Base-by-base conservation (phyloP, 805 yeast species). In the Candida insectalens region DNA sequence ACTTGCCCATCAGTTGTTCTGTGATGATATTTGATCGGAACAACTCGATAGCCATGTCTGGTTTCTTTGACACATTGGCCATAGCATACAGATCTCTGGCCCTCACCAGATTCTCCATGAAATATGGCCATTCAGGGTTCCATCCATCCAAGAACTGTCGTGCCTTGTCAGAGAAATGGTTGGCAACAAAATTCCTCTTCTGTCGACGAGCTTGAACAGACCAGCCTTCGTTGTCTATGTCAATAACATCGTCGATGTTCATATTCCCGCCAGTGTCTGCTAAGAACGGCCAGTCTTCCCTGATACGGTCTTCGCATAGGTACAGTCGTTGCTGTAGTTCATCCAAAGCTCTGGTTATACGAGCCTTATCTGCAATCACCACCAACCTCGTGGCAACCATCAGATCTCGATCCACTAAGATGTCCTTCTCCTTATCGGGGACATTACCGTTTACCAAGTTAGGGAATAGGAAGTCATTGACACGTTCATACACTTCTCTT, bases 21-120 rank as follows among this genome's bases (percentile, higher is more conserved):
- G 53, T 44, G 7, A 55, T 19, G 3, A 55, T 29, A 35, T 55
- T 55, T 4, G 55, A 50, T 27, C 47, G 44, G 21, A 53, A 31
- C 4, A 53, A 32, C n/a, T 42, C 37, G 19, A 55, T 44, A 10
- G 51, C 26, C 6, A 43, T 14, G 1, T 45, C 46, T 8, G 42
- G 32, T 8, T 42, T 36, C 3, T 39, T 46, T 1, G 80, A 67
- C 36, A 84, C 56, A 40, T 82, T 78, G 26, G 77, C 61, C 2
- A 92, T 85, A 3, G 83, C 75, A 43, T 77, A 71, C 36, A 83
- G 49, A 45, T 87, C 95, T 55, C 89, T 66, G 2, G 84, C 79
- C 36, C 77, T 74, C 52, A 87, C 77, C 41, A 81, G 69, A 46
- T 85, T 95, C 37, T 80, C 83, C 25, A 77, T 63, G 51, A 83